Conservation (phyloP, 169 alveolate genomes). For the Hepatocystis sp. region DNA sequence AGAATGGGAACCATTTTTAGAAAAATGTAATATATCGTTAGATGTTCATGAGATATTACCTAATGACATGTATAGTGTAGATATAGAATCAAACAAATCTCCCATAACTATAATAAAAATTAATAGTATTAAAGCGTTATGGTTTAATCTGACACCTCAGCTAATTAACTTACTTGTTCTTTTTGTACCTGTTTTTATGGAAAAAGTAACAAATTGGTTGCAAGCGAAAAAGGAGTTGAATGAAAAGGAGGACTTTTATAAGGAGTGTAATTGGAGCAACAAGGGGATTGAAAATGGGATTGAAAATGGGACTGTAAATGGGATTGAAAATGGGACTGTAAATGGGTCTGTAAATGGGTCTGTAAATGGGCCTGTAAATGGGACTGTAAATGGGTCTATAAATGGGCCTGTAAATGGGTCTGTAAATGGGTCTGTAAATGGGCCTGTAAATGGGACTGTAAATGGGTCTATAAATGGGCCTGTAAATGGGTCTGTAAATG, state of each 20-base stretch:
- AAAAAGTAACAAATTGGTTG: constrained; percentile 75
- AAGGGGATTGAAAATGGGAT: not conserved
- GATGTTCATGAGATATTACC: constrained; percentile 58
- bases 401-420: too few relatives aligned
- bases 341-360: too few relatives aligned
- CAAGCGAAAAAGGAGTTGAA: constrained; percentile 7
- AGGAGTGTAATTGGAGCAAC: not conserved
- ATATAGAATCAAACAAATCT: constrained; percentile 81
- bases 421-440: too few relatives aligned
- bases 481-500: too few relatives aligned
- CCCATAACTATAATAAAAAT: constrained; percentile 84
- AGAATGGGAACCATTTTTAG: constrained; percentile 89
- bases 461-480: too few relatives aligned
- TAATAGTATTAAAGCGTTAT: constrained; percentile 81
- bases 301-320: too few relatives aligned
- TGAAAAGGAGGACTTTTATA: not conserved
- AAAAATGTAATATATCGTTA: constrained; percentile 78
- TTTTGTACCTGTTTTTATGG: constrained; percentile 86
- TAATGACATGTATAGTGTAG: constrained; percentile 75
- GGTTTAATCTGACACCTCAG: constrained; percentile 89
- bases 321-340: too few relatives aligned
- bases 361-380: too few relatives aligned
- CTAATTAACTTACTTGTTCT: constrained; percentile 85
- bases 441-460: too few relatives aligned
- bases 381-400: too few relatives aligned